Conservation (phyloP, 176 grass and related monocot genomes). For the Triticum monococcum region DNA sequence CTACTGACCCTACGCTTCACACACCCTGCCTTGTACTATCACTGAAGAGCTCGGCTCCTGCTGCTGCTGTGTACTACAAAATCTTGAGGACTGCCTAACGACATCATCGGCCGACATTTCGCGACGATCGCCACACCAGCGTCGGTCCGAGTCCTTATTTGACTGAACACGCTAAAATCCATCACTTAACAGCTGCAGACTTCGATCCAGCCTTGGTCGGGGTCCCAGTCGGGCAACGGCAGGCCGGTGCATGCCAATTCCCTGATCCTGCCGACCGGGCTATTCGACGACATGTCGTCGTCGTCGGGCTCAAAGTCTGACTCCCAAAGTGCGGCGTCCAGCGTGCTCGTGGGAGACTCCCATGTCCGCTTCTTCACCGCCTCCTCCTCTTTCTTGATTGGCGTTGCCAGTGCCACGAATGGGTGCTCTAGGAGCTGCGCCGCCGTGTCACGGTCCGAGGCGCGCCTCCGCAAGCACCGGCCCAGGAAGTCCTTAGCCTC, state of each 20-base stretch:
- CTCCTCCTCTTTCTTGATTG: neutral
- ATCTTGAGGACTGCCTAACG: neutral
- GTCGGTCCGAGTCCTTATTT: neutral
- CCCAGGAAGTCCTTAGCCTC: conserved; percentile 58
- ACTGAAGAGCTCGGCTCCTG: too few relatives aligned
- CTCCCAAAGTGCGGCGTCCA: conserved; percentile 32
- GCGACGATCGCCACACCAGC: neutral
- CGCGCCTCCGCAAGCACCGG: conserved; percentile 33
- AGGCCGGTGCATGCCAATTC: neutral
- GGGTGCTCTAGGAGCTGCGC: conserved; percentile 43
- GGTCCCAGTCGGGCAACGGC: neutral
- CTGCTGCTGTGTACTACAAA: too few relatives aligned
- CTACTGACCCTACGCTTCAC: neutral
- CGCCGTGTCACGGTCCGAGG: conserved; percentile 16
- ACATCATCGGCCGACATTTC: neutral
- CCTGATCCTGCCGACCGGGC: neutral
- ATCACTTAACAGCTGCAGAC: neutral
- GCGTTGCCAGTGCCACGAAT: conserved; percentile 6
- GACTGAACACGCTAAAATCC: neutral
- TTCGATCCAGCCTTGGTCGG: neutral
- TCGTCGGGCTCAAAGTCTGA: neutral
- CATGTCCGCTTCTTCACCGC: neutral
- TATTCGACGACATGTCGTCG: neutral
- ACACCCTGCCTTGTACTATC: too few relatives aligned
- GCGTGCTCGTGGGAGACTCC: conserved; percentile 47